These are phyloP conservation scores for Helotiales sp. DNA, from an alignment of 2,329 filamentous ascomycete species.

Conservation along the genomic window DNA sequence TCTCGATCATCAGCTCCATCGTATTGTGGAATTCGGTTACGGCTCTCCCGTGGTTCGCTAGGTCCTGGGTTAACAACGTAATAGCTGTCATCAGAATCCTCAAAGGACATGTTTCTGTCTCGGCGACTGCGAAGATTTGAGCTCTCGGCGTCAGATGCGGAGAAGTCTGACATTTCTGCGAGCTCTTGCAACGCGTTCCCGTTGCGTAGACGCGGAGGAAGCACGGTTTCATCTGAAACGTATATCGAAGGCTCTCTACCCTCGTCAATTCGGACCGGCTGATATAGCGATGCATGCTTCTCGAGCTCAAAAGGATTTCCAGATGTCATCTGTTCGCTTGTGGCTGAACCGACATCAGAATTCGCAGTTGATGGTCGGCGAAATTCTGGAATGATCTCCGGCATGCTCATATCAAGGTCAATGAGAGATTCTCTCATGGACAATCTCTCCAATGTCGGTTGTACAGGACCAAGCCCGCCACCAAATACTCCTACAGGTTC, in stretches of 20 bases:
- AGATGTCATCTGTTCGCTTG: slow-evolving; percentile 58
- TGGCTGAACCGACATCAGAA: slow-evolving; percentile 51
- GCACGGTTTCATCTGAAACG: slow-evolving; percentile 62
- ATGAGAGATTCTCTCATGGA: slow-evolving; percentile 48
- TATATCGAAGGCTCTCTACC: slow-evolving; percentile 52
- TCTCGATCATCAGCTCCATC: slow-evolving; percentile 32
- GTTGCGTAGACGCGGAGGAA: slow-evolving; percentile 42
- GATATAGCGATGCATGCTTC: slow-evolving; percentile 63
- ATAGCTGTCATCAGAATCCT: slow-evolving; percentile 18
- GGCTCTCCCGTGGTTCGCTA: not conserved
- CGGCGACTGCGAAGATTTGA: slow-evolving; percentile 10
- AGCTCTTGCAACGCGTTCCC: slow-evolving; percentile 33
- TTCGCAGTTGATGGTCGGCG: slow-evolving; percentile 40
- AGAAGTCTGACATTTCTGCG: slow-evolving; percentile 42
- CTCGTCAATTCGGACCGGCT: slow-evolving; percentile 40
- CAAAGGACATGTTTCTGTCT: not conserved
- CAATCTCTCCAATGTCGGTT: slow-evolving; percentile 28
- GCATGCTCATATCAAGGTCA: slow-evolving; percentile 58
- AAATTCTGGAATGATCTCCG: slow-evolving; percentile 48
- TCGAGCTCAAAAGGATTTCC: slow-evolving; percentile 67
- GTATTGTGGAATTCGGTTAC: slow-evolving; percentile 14
- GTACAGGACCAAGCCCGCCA: slow-evolving; percentile 22
- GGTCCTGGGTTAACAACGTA: slow-evolving; percentile 10
- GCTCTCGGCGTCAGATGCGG: slow-evolving; percentile 38
- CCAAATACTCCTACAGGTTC: slow-evolving; percentile 50